phyloP scores from a whole-genome alignment of 2,329 filamentous ascomycete species.

The Aureobasidium sp. region DNA sequence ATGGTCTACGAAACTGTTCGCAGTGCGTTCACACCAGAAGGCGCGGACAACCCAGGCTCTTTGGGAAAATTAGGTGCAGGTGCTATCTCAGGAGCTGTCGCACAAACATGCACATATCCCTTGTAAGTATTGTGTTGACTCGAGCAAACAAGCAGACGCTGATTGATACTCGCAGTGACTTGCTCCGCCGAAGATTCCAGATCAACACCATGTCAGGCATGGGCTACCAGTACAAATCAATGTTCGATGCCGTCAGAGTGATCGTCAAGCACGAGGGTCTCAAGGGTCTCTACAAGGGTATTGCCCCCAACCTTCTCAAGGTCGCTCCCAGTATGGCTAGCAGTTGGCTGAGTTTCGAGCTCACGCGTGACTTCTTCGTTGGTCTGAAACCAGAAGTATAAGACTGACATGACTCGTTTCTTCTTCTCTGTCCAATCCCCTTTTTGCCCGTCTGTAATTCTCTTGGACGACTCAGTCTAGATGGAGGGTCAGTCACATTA shows the following conservation, averaged over 20 bases:
- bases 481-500: neutral
- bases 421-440: neutral
- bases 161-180: slow-evolving; percentile 53
- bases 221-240: slow-evolving; percentile 88
- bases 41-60: slow-evolving; percentile 72
- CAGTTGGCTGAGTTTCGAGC: slow-evolving; percentile 94
- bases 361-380: slow-evolving; percentile 80
- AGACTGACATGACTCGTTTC: neutral
- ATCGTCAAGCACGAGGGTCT: slow-evolving; percentile 81
- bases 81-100: slow-evolving; percentile 89
- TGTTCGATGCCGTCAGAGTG: slow-evolving; percentile 71
- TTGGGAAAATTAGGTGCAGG: slow-evolving; percentile 79
- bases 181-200: slow-evolving; percentile 87
- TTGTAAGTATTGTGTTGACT: slow-evolving; percentile 58
- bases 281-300: slow-evolving; percentile 86
- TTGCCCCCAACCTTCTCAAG: slow-evolving; percentile 90
- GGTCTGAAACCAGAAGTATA: slow-evolving; percentile 21
- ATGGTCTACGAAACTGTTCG: slow-evolving; percentile 94
- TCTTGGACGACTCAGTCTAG: neutral
- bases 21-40: slow-evolving; percentile 75
- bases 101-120: slow-evolving; percentile 96
- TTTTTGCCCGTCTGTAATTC: neutral
- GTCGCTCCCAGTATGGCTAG: slow-evolving; percentile 98
- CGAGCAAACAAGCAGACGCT: neutral
- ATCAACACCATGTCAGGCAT: slow-evolving; percentile 99